These are phyloP conservation scores for Fusarium anguioides DNA, from an alignment of 2,329 filamentous ascomycete genomes.

Conservation along the genomic window DNA sequence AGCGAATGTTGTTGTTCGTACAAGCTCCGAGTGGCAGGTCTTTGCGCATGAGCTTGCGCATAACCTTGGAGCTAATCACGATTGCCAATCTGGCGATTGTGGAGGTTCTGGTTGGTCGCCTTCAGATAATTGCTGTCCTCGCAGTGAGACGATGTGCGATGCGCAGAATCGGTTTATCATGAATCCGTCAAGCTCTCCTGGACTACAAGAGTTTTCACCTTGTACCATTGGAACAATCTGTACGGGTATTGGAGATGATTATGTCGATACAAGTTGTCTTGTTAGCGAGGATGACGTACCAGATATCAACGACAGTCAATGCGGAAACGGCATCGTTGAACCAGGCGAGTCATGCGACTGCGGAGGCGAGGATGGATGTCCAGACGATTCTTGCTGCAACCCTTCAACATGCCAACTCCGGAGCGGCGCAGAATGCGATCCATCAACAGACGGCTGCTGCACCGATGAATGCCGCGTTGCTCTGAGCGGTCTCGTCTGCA, in stretches of 20 bases:
- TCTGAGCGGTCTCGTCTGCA: not conserved
- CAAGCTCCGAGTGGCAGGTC: slow-evolving; percentile 85
- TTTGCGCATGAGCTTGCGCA: slow-evolving; percentile 90
- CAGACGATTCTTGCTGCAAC: slow-evolving; percentile 17
- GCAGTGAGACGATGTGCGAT: slow-evolving; percentile 72
- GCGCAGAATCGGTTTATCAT: slow-evolving; percentile 82
- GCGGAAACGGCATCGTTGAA: slow-evolving; percentile 72
- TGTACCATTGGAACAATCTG: slow-evolving; percentile 91
- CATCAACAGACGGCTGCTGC: slow-evolving; percentile 12
- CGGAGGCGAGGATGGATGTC: slow-evolving; percentile 7
- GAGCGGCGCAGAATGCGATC: slow-evolving; percentile 15
- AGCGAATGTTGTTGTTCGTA: slow-evolving; percentile 80
- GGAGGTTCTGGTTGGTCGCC: not conserved
- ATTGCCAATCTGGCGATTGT: slow-evolving; percentile 28
- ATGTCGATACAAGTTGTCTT: slow-evolving; percentile 77
- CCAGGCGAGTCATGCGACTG: slow-evolving; percentile 29
- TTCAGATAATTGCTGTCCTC: slow-evolving; percentile 71
- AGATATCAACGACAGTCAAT: slow-evolving; percentile 80
- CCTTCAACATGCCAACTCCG: slow-evolving; percentile 24
- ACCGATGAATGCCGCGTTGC: slow-evolving; percentile 23
- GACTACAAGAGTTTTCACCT: slow-evolving; percentile 79
- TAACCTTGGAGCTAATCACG: slow-evolving; percentile 40
- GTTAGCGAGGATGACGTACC: slow-evolving; percentile 76
- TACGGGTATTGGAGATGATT: slow-evolving; percentile 78
- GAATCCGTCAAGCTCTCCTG: slow-evolving; percentile 81